Evolutionary conservation across 352 stramenopile genomes (phyloP), one percentile per base, ranked within the genome.

Genomic region (Albugo candida): DNA sequence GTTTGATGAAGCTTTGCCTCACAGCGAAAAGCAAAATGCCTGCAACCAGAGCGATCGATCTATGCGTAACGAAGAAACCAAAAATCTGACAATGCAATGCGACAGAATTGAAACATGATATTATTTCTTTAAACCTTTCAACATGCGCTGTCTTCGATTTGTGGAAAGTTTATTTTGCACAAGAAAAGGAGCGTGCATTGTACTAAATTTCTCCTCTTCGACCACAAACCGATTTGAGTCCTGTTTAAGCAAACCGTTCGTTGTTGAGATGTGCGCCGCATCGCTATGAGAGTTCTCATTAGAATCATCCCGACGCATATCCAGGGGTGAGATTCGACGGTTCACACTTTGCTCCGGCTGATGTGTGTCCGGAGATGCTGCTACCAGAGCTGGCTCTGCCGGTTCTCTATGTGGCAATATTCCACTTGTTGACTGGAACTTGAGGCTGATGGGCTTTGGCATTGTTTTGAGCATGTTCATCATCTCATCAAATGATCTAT

Each of bases 41-140:
- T 31, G 24, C 24, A 31, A 31, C 24, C 24, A 31, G 3, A 31
- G 24, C 24, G 3, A 8, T 31, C 8, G 24, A 31, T 8, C 24
- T 31, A 8, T 8, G 3, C 3, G 24, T 31, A 31, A 31, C 3
- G 3, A 31, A 31, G 24, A 31, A 31, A 8, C 24, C 38, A 43
- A 43, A 8, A 24, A 24, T 19, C 8, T 43, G 38, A 24, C 38
- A 19, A 43, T 43, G 20, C 38, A 43, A 43, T 24, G 8, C 3
- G 17, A 24, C 3, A 8, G 3, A 43, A 43, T 10, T 24, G 17
- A 43, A 41, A 16, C 14, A 41, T 16, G 14, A 41, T 14, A 16
- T 63, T 84, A 91, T 59, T 91, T 91, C 60, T 84, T 87, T 41
- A 91, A 60, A 13, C 76, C 74, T 70, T 91, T 91, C 21, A 91